These are phyloP conservation scores for Cryptococcus jaspeensis DNA, from an alignment of 1,284 basidiomycete genomes.

Conservation along the genomic window DNA sequence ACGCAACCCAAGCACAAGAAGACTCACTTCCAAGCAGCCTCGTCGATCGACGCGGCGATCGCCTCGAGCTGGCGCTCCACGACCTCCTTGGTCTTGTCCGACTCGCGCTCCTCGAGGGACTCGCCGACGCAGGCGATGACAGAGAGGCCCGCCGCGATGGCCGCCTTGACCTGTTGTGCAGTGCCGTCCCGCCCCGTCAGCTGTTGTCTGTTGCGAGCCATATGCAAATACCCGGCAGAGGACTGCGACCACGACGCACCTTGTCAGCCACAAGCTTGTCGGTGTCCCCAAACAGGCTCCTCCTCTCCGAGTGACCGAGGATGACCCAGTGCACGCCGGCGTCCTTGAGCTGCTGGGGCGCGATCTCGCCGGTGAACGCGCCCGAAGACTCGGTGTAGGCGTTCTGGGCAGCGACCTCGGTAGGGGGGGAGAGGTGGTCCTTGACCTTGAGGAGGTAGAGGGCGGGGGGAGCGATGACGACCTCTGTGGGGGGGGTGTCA, in stretches of 20 bases:
- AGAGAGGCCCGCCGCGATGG: constrained; percentile 69
- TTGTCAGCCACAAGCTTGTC: constrained; percentile 83
- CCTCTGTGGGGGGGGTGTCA: constrained; percentile 59
- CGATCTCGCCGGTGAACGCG: constrained; percentile 95
- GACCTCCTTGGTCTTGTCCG: constrained; percentile 72
- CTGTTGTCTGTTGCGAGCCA: constrained; percentile 57
- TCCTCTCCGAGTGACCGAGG: constrained; percentile 96
- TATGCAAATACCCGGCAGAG: no score
- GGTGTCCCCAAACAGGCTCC: constrained; percentile 85
- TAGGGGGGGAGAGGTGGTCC: constrained; percentile 60
- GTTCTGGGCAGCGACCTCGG: constrained; percentile 89
- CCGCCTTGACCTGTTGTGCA: constrained; percentile 59
- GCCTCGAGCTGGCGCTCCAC: constrained; percentile 80
- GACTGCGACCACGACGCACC: constrained; percentile 56
- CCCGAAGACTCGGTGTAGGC: constrained; percentile 80
- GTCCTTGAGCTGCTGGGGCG: constrained; percentile 79
- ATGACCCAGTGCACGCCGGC: constrained; percentile 88
- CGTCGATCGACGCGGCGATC: constrained; percentile 63
- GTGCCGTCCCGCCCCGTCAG: not conserved
- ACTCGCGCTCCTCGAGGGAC: constrained; percentile 85
- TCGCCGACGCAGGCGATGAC: constrained; percentile 98
- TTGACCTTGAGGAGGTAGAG: constrained; percentile 75
- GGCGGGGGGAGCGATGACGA: constrained; percentile 87
- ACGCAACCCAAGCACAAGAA: no score
- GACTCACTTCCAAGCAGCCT: constrained; percentile 75